These are phyloP conservation scores for Mangifera indica DNA, from an alignment of 345 rosid species.

Conservation along the genomic window DNA sequence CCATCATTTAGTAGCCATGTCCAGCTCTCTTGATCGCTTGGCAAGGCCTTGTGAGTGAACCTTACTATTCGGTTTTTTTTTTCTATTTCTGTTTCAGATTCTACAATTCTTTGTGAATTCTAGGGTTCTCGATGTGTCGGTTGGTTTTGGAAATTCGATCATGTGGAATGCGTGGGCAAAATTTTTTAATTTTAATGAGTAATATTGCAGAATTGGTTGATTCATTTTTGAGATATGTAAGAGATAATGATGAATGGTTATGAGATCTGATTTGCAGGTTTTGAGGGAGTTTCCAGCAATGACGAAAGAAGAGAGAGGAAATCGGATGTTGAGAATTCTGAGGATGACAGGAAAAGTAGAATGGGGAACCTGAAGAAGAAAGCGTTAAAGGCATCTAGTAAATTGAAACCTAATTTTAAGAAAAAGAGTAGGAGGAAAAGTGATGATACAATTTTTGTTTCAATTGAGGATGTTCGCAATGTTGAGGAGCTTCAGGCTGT, in stretches of 20 bases:
- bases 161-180: not conserved
- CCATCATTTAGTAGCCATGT: constrained; percentile 36
- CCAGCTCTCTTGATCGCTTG: constrained; percentile 59
- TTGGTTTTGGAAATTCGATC: not conserved
- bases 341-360: constrained; percentile 75
- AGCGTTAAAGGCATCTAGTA: constrained; percentile 78
- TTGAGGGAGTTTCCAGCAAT: constrained; percentile 60
- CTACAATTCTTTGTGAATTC: not conserved
- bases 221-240: not conserved
- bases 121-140: constrained; percentile 2
- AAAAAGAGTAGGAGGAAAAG: constrained; percentile 60
- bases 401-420: constrained; percentile 63
- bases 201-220: not conserved
- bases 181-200: not conserved
- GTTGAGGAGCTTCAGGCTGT: constrained; percentile 70
- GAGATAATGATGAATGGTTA: not conserved
- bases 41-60: constrained; percentile 65
- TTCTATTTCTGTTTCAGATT: not conserved
- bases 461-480: constrained; percentile 78
- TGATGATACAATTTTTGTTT: constrained; percentile 36
- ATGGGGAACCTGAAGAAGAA: constrained; percentile 79
- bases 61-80: not conserved
- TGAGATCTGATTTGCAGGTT: constrained; percentile 35
- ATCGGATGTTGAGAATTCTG: constrained; percentile 78
- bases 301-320: constrained; percentile 70